A percentile compares a stretch with the other conserved stretches of the same genome.
phyloP scores from a whole-genome alignment of 805 yeast genomes.

The Candida sonorensis region DNA sequence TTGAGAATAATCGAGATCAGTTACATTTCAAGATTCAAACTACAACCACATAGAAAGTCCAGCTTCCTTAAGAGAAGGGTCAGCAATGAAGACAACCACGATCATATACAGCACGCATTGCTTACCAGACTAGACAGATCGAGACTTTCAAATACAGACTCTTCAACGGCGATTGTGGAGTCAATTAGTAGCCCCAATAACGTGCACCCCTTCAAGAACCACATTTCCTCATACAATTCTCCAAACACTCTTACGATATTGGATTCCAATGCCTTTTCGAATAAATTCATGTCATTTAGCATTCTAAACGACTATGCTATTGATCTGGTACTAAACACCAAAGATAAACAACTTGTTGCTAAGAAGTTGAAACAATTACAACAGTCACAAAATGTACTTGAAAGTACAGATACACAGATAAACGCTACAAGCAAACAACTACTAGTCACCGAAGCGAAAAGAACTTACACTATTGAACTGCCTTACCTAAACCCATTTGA shows the following conservation, averaged over 20 bases:
- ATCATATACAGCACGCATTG: conserved; percentile 15
- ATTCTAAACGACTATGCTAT: conserved; percentile 3
- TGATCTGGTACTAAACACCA: conserved; percentile 9
- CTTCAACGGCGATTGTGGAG: too few species aligned
- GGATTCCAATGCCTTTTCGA: conserved; percentile 4
- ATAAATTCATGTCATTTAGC: conserved; percentile 1
- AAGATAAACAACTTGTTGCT: too few species aligned
- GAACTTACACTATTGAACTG: conserved; percentile 3
- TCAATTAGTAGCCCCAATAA: too few species aligned
- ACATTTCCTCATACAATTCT: conserved; percentile 7
- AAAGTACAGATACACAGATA: too few species aligned
- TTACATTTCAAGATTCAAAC: not conserved
- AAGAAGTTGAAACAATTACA: too few species aligned
- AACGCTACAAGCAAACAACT: too few species aligned
- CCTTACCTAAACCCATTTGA: conserved; percentile 12
- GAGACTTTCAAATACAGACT: not conserved
- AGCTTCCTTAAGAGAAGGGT: conserved; percentile 11
- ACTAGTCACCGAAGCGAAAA: not conserved
- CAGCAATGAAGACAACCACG: conserved; percentile 13
- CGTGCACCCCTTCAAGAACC: too few species aligned
- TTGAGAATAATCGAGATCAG: not conserved
- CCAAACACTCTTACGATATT: conserved; percentile 6
- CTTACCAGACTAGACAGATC: conserved; percentile 9
- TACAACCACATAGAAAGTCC: not conserved
- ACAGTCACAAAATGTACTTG: too few species aligned